Conservation (phyloP, 495 filamentous ascomycete species). For the Bryoglossum gracile region DNA sequence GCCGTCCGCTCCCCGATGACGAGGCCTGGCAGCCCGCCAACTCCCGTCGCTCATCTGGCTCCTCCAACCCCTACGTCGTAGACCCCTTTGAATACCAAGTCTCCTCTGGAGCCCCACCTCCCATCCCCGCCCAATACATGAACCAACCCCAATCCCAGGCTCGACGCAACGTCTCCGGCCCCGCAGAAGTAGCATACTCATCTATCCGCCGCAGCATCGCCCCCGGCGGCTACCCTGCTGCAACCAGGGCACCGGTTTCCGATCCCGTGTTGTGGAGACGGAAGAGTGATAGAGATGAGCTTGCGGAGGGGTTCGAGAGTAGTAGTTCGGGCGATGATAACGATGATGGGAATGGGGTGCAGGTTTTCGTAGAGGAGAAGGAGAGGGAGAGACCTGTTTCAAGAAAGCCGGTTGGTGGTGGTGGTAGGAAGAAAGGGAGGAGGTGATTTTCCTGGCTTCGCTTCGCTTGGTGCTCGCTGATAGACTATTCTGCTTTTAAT, state of each 20-base stretch:
- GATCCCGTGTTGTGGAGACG: slow-evolving; percentile 16
- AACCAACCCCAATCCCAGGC: slow-evolving; percentile 12
- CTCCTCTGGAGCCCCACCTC: slow-evolving; percentile 17
- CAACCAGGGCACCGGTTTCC: slow-evolving; percentile 16
- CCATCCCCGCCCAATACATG: slow-evolving; percentile 22
- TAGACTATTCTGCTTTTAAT: slow-evolving; percentile 14
- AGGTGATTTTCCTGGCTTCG: slow-evolving; percentile 7
- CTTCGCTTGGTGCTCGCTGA: neutral
- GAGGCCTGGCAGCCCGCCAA: slow-evolving; percentile 19
- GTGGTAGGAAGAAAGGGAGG: slow-evolving; percentile 13
- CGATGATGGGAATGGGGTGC: slow-evolving; percentile 30
- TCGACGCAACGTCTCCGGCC: slow-evolving; percentile 23
- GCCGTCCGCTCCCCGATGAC: slow-evolving; percentile 24
- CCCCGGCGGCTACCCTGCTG: slow-evolving; percentile 17
- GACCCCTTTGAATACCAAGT: slow-evolving; percentile 28
- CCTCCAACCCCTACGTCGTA: slow-evolving; percentile 7
- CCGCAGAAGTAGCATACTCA: slow-evolving; percentile 21
- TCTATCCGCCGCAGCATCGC: slow-evolving; percentile 22
- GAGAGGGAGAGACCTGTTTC: slow-evolving; percentile 8
- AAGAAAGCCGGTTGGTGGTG: slow-evolving; percentile 14
- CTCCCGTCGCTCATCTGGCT: slow-evolving; percentile 21
- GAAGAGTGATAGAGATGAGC: slow-evolving; percentile 17
- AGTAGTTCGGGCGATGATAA: slow-evolving; percentile 23
- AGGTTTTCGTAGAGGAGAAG: slow-evolving; percentile 25
- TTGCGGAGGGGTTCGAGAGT: slow-evolving; percentile 11